Base-by-base conservation (phyloP, 2,329 filamentous ascomycete species). In the Chaetomium sp. region DNA sequence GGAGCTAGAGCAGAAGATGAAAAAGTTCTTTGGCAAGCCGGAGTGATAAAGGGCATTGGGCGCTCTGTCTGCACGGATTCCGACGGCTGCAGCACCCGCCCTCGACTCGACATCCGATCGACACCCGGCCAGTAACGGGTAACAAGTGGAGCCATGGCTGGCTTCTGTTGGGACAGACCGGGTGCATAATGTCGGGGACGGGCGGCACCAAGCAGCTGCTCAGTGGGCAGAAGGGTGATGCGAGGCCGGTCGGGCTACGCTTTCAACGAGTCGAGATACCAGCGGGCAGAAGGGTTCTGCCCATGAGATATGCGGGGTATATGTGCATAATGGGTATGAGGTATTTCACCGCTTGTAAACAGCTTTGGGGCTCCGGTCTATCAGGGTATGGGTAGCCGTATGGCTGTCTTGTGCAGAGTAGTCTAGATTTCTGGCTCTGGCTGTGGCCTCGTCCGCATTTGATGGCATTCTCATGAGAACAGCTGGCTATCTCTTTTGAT, bases 1-100 rank as follows among this genome's bases (percentile, higher is more conserved):
- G 55, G 88, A 91, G 61, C 90, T 90, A 58, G 88, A 93, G 77
- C 82, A 79, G 69, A 82, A 87, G 65, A 84, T 99, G 74, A 85
- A 81, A 75, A 79, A 83, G 70, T 96, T 92, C 77, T 97, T 90
- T 58, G 70, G 73, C n/a, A 25, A 61, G 35, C 2, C 27, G 3
- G 25, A 65, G 50, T 65, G 33, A 65, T 25, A 13, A 10, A 45
- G 7, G 33, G n/a, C 10, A 7, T 4, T 12, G 8, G 3, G n/a
- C 31, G 9, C 31, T 5, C 54, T 42, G 31, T 42, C 50, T 21
- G 38, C 25, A 47, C 25, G 45, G 31, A 35, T 42, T 27, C 47
- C 33, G 13, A 27, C 54, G 55, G 47, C 27, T 49, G 19, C 13
- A 31, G 21, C 60, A 51, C 8, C 60, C 27, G 3, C 23, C 25